phyloP scores from a whole-genome alignment of 2,329 filamentous ascomycete genomes.

The Hymenoscyphus fructigenus region DNA sequence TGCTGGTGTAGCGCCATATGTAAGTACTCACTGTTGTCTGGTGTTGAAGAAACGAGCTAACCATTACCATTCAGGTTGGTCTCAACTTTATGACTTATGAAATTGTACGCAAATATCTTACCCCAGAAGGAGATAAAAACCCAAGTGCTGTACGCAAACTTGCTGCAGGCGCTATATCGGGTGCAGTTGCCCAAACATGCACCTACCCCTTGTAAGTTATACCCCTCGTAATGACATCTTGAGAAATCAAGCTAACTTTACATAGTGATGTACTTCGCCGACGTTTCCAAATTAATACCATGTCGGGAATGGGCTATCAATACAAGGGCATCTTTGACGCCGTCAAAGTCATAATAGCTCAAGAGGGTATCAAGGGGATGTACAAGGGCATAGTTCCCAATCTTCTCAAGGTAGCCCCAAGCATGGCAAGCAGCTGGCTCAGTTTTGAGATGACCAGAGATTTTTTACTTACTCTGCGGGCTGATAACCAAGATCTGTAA shows the following conservation, averaged over 20 bases:
- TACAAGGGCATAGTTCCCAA: constrained; percentile 98
- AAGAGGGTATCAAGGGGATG: constrained; percentile 81
- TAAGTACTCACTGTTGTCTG: constrained; percentile 43
- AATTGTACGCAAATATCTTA: constrained; percentile 78
- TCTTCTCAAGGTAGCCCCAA: constrained; percentile 92
- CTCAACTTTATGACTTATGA: constrained; percentile 99
- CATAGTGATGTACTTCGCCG: constrained; percentile 83
- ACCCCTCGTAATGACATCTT: neutral
- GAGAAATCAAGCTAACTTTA: constrained; percentile 26
- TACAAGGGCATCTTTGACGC: constrained; percentile 88
- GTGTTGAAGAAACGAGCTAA: constrained; percentile 14
- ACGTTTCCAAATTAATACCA: constrained; percentile 97
- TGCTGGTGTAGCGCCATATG: constrained; percentile 93
- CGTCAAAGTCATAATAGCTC: constrained; percentile 72
- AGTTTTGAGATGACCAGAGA: constrained; percentile 95
- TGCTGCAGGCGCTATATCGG: constrained; percentile 87
- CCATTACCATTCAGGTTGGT: constrained; percentile 64
- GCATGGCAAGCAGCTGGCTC: constrained; percentile 98
- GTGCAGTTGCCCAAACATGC: constrained; percentile 93
- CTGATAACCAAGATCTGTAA: constrained; percentile 35
- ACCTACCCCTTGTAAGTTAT: constrained; percentile 89
- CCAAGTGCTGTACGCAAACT: constrained; percentile 79
- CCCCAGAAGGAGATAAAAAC: constrained; percentile 82
- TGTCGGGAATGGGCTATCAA: constrained; percentile 96
- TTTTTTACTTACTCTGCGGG: constrained; percentile 67